Evolutionary conservation across 129 eudicot genomes (phyloP).

Genomic region (Flaveria sonorensis): DNA sequence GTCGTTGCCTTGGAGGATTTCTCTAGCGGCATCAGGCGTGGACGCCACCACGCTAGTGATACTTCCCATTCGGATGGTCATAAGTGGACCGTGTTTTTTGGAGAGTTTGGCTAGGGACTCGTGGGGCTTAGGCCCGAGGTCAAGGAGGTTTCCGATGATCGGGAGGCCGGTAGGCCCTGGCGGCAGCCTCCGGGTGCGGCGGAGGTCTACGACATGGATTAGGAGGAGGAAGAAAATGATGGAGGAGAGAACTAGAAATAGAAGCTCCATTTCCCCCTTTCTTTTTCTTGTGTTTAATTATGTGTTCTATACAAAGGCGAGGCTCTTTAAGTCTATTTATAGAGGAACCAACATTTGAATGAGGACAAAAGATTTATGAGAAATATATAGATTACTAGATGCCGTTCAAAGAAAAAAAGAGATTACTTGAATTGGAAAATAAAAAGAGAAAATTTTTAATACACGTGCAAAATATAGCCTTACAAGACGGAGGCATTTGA

Average conservation of each 20-base stretch:
- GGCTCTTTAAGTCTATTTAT: too few relatives aligned
- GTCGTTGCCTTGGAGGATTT: slow-evolving; percentile 12
- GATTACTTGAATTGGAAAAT: too few relatives aligned
- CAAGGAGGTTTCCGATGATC: not conserved
- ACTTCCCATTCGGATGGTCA: slow-evolving; percentile 11
- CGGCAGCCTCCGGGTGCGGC: not conserved
- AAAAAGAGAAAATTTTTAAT: too few relatives aligned
- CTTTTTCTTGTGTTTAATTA: too few relatives aligned
- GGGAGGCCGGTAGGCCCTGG: slow-evolving; percentile 1
- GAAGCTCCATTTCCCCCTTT: not conserved
- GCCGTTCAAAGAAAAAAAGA: too few relatives aligned
- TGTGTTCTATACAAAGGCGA: too few relatives aligned
- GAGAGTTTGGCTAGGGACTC: slow-evolving; percentile 12
- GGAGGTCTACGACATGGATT: not conserved
- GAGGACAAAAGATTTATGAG: too few relatives aligned
- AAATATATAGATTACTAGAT: too few relatives aligned
- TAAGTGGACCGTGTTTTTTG: slow-evolving; percentile 1
- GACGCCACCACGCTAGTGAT: not conserved
- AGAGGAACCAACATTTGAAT: too few relatives aligned
- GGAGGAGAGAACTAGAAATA: not conserved
- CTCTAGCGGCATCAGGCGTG: not conserved
- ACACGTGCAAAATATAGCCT: too few relatives aligned
- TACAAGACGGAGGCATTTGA: too few relatives aligned
- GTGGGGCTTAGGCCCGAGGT: slow-evolving; percentile 1
- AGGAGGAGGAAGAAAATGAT: not conserved